Conservation (phyloP, 1,284 basidiomycete species). For the Ceratobasidium sp. region DNA sequence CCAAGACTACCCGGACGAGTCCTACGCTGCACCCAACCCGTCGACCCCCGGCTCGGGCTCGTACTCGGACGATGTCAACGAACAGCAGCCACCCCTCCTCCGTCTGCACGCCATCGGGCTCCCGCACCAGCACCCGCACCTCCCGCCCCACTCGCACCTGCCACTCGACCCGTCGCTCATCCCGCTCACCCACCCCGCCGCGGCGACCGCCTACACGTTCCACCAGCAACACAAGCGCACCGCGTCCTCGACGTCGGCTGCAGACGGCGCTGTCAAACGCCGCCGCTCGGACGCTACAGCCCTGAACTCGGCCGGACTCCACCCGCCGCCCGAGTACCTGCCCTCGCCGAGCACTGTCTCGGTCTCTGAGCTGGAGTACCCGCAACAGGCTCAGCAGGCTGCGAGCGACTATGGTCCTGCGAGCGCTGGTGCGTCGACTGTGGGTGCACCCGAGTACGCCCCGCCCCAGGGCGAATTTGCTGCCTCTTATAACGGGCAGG, state of each 20-base stretch:
- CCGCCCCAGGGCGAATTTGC: conserved; percentile 8
- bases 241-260: not conserved
- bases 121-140: conserved; percentile 32
- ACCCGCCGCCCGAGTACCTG: conserved; percentile 26
- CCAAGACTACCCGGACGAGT: conserved; percentile 9
- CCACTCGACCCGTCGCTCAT: conserved; percentile 31
- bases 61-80: conserved; percentile 17
- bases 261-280: not conserved
- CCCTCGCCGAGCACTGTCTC: conserved; percentile 30
- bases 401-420: conserved; percentile 6
- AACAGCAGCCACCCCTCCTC: not conserved
- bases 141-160: conserved; percentile 19
- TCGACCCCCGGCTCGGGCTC: conserved; percentile 14
- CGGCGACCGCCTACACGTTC: not conserved
- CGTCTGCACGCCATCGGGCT: conserved; percentile 4
- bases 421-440: not conserved
- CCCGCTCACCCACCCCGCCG: conserved; percentile 24
- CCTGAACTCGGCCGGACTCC: conserved; percentile 20
- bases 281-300: conserved; percentile 22
- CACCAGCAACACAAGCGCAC: conserved; percentile 12
- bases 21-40: conserved; percentile 2
- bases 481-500: not conserved
- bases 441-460: conserved; percentile 4
- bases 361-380: conserved; percentile 32
- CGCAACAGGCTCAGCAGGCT: conserved; percentile 2